Conservation (phyloP, 345 rosid species). For the Raphanus sativus region DNA sequence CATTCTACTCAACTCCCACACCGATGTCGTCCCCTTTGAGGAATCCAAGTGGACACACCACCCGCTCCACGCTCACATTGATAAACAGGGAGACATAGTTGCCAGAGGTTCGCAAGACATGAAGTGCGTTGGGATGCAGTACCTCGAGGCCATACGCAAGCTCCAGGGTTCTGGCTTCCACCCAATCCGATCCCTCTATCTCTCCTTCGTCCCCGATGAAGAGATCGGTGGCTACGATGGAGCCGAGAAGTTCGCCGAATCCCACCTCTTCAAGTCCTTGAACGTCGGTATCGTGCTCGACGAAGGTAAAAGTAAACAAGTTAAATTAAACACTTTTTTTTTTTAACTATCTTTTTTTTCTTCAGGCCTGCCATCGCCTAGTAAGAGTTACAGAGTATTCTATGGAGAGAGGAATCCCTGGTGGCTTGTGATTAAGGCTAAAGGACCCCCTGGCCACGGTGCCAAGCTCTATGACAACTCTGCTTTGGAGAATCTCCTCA, state of each 20-base stretch:
- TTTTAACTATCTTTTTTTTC: no score
- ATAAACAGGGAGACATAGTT: constrained; percentile 55
- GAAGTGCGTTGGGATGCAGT: constrained; percentile 98
- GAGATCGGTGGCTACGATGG: constrained; percentile 74
- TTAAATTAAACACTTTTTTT: no score
- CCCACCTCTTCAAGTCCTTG: constrained; percentile 60
- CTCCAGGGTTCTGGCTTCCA: constrained; percentile 59
- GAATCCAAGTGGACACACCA: constrained; percentile 71
- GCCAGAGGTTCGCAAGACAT: constrained; percentile 98
- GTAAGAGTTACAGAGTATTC: constrained; percentile 65
- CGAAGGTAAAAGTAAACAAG: constrained; percentile 55
- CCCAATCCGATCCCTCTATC: constrained; percentile 70
- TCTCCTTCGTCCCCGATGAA: constrained; percentile 47
- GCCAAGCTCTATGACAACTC: constrained; percentile 88
- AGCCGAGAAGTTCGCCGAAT: constrained; percentile 64
- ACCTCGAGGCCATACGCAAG: constrained; percentile 80
- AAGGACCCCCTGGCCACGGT: constrained; percentile 93
- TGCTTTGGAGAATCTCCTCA: constrained; percentile 87
- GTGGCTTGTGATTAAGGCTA: constrained; percentile 90
- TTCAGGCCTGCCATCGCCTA: constrained; percentile 72
- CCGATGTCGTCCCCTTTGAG: constrained; percentile 91
- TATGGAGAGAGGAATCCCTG: constrained; percentile 81
- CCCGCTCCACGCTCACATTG: constrained; percentile 76
- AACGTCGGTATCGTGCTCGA: constrained; percentile 80
- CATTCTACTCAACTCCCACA: constrained; percentile 85